These are phyloP conservation scores for Ceratobasidium sp. DNA, from an alignment of 1,284 basidiomycete species.

Conservation along the genomic window DNA sequence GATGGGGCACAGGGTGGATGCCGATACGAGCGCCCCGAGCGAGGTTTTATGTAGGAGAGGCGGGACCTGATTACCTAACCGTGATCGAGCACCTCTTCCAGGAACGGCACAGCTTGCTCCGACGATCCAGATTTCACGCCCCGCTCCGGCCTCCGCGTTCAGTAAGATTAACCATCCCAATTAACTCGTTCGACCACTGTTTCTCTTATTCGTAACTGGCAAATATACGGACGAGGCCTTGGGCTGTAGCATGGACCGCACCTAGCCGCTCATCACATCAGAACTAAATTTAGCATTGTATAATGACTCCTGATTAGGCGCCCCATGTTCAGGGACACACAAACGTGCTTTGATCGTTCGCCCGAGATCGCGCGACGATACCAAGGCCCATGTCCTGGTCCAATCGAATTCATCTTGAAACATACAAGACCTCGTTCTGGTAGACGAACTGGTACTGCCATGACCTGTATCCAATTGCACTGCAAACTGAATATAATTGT, in stretches of 20 bases:
- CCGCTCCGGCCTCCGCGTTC: background rate
- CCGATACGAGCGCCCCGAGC: background rate
- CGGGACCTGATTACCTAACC: background rate
- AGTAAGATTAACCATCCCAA: background rate
- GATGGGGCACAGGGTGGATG: background rate
- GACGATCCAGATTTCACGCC: background rate
- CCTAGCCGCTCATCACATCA: no score
- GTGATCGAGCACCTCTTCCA: background rate
- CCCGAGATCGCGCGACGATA: background rate
- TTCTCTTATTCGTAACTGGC: no score
- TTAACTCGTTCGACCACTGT: no score
- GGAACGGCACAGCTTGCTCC: slow-evolving; percentile 4
- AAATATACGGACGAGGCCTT: no score
- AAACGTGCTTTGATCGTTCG: background rate
- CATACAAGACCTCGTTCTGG: background rate
- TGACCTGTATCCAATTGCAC: background rate
- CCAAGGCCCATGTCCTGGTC: no score
- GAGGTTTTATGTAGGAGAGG: background rate
- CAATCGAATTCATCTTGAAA: background rate
- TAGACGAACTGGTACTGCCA: no score
- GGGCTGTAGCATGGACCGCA: no score
- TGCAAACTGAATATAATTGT: background rate
- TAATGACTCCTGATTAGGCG: background rate
- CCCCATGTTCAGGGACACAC: background rate
- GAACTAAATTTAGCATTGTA: background rate